These are phyloP conservation scores for Usnea hakonensis DNA, from an alignment of 495 filamentous ascomycete genomes.

Conservation along the genomic window DNA sequence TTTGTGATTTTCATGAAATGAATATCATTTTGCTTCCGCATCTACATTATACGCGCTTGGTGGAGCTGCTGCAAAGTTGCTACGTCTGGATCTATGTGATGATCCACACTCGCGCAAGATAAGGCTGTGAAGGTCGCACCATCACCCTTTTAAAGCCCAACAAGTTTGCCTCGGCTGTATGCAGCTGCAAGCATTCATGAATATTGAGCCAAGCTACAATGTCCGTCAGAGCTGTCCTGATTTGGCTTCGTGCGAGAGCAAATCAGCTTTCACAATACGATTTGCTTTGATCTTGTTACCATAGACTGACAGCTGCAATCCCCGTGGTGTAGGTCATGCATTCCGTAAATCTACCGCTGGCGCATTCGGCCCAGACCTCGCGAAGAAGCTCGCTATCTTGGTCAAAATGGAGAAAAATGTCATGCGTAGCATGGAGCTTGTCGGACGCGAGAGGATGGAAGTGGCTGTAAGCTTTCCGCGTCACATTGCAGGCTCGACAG, in stretches of 20 bases:
- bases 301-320: conserved; percentile 26
- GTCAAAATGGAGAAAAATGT: conserved; percentile 99
- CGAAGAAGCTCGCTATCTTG: conserved; percentile 92
- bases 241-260: neutral
- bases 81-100: neutral
- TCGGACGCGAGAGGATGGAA: conserved; percentile 93
- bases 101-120: conserved; percentile 4
- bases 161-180: neutral
- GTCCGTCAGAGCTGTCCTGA: neutral
- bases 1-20: too few species aligned
- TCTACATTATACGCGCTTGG: neutral
- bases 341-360: conserved; percentile 86
- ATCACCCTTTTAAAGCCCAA: neutral
- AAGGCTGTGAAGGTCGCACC: neutral
- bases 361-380: conserved; percentile 90
- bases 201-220: too few species aligned
- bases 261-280: neutral
- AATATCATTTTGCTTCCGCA: neutral
- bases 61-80: neutral
- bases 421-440: conserved; percentile 95
- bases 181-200: neutral
- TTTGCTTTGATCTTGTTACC: neutral
- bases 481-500: neutral
- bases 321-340: conserved; percentile 65
- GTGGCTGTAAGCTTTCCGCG: conserved; percentile 65